phyloP scores from a whole-genome alignment of 352 stramenopile species.

The Thalassiosira hispida region DNA sequence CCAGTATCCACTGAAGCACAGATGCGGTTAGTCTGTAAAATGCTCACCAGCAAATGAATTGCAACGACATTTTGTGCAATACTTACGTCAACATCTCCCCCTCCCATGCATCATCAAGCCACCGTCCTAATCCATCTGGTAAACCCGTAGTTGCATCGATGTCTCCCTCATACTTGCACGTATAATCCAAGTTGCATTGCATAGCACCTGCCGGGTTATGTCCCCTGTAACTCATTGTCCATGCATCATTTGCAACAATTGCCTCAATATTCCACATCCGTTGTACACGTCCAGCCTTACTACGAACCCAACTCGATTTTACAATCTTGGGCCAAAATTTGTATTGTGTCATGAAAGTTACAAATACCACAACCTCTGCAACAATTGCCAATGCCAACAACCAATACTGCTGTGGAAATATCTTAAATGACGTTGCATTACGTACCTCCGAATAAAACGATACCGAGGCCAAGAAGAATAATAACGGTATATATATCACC shows the following conservation, averaged over 20 bases:
- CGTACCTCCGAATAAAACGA: slow-evolving; percentile 26
- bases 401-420: too few relatives aligned
- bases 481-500: background rate
- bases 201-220: background rate
- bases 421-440: too few relatives aligned
- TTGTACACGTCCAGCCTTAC: slow-evolving; percentile 48
- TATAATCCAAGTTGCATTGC: slow-evolving; percentile 22
- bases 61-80: background rate
- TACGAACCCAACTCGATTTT: slow-evolving; percentile 63
- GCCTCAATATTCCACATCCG: slow-evolving; percentile 66
- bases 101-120: slow-evolving; percentile 85
- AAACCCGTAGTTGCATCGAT: slow-evolving; percentile 71
- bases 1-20: slow-evolving; percentile 54
- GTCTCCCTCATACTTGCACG: slow-evolving; percentile 84
- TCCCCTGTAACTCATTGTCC: background rate
- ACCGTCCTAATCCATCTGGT: slow-evolving; percentile 85
- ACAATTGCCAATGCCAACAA: slow-evolving; percentile 35
- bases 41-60: too few relatives aligned
- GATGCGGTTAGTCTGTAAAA: too few relatives aligned
- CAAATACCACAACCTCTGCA: slow-evolving; percentile 72
- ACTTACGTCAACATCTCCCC: slow-evolving; percentile 84
- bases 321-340: slow-evolving; percentile 85
- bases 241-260: background rate
- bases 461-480: background rate
- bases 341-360: slow-evolving; percentile 82